A percentile compares a stretch with the other conserved stretches of the same genome.
phyloP scores from a whole-genome alignment of 202 grass and related monocot species.

The Cymbopogon flexuosus region DNA sequence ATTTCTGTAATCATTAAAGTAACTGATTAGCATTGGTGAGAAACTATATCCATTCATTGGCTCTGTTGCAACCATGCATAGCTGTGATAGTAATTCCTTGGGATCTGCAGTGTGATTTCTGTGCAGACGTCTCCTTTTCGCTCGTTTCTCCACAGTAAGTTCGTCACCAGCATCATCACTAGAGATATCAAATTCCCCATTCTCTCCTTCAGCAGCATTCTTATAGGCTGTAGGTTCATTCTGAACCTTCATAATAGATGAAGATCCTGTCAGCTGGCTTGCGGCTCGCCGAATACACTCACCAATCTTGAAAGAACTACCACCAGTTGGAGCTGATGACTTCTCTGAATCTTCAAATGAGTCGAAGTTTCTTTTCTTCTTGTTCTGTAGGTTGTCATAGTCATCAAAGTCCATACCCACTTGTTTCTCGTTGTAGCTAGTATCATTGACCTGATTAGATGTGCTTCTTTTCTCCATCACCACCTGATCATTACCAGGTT shows the following conservation, averaged over 20 bases:
- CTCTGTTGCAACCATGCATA: conserved; percentile 50
- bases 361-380: conserved; percentile 47
- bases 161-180: conserved; percentile 55
- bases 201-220: conserved; percentile 55
- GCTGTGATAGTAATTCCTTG: conserved; percentile 59
- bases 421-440: conserved; percentile 28
- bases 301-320: conserved; percentile 88
- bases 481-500: conserved; percentile 34
- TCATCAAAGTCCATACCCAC: conserved; percentile 43
- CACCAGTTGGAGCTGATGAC: conserved; percentile 40
- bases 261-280: conserved; percentile 71
- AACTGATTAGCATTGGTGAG: conserved; percentile 45
- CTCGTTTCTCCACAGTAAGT: conserved; percentile 50
- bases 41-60: conserved; percentile 53
- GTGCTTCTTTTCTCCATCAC: conserved; percentile 38
- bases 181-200: conserved; percentile 76
- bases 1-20: conserved; percentile 82
- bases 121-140: conserved; percentile 53
- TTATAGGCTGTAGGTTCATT: conserved; percentile 42
- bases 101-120: conserved; percentile 56
- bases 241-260: conserved; percentile 46
- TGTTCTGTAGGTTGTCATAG: conserved; percentile 41
- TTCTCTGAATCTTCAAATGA: conserved; percentile 60
- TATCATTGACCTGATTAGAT: conserved; percentile 45
- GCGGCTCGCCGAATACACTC: conserved; percentile 88